Base-by-base conservation (phyloP, 495 filamentous ascomycete genomes). In the Clavariopsis aquatica region DNA sequence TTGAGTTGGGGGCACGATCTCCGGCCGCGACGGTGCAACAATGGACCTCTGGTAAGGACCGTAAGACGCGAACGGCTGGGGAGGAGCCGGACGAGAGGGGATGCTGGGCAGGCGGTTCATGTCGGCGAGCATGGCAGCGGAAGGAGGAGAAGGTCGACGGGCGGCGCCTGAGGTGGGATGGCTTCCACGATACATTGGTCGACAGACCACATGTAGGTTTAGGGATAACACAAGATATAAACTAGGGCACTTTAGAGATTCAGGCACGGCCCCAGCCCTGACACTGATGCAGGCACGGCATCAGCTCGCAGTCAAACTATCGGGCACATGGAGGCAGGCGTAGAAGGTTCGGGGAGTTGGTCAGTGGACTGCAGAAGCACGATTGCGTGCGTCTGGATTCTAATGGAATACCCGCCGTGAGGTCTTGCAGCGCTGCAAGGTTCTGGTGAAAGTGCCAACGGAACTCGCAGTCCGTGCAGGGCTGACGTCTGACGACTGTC, bases 391-490 rank as follows among this genome's bases (percentile, higher is more conserved):
- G 66, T 69, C 66, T 69, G 66, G 56, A 68, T 61, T 66, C 49
- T 52, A 64, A 60, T 54, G 60, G 60, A 58, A 64, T 69, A 69
- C 66, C 66, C 66, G 57, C 64, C 45, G 52, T 64, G 60, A 69
- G 58, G 64, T 67, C 64, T 62, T 69, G 66, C 66, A 69, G 66
- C 51, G 24, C 41, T 20, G 67, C 67, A 66, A 69, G 66, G 66
- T 69, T 69, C 60, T 68, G 60, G 34, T 36, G 51, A 45, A 62
- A 57, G 41, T 49, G 66, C 56, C 53, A 62, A 69, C 67, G 62
- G 67, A 69, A 69, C 49, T 58, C 52, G 52, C 34, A 47, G 67
- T 66, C 67, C 67, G 67, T 69, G 67, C 67, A 69, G 67, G 66
- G 62, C 66, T 69, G 66, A 66, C 67, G 67, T 69, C 67, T 65